A percentile compares a stretch with the other conserved stretches of the same genome.
These are phyloP conservation scores for Yamadazyma paraphyllophila DNA, from an alignment of 805 yeast species.

Conservation along the genomic window DNA sequence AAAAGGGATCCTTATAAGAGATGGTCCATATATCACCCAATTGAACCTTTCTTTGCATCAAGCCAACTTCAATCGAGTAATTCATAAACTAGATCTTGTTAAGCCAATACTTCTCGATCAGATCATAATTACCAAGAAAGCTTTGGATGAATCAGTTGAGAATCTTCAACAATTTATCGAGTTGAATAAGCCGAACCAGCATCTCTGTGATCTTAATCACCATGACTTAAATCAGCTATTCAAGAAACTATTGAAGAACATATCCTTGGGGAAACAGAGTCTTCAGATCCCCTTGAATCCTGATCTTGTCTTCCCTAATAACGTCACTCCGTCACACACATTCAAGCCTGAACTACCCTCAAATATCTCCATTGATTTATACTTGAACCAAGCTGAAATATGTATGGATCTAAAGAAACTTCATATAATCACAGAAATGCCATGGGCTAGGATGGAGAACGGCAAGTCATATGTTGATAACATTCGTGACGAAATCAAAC, in stretches of 20 bases:
- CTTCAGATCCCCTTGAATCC: conserved; percentile 46
- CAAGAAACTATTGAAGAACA: conserved; percentile 23
- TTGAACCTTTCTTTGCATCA: conserved; percentile 45
- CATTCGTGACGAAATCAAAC: conserved; percentile 53
- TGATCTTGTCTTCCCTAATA: conserved; percentile 55
- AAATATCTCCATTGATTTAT: conserved; percentile 53
- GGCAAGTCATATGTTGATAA: conserved; percentile 59
- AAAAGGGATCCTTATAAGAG: conserved; percentile 60
- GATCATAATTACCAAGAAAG: conserved; percentile 44
- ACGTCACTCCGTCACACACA: conserved; percentile 33
- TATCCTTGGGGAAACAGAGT: conserved; percentile 33
- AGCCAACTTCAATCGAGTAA: conserved; percentile 34
- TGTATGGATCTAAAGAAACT: conserved; percentile 58
- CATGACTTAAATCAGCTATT: conserved; percentile 23
- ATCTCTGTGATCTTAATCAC: conserved; percentile 10
- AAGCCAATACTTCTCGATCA: conserved; percentile 42
- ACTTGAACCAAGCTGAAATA: conserved; percentile 60
- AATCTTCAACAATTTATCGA: conserved; percentile 17
- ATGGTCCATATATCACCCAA: conserved; percentile 51
- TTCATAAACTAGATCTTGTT: conserved; percentile 28
- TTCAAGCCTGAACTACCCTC: conserved; percentile 50
- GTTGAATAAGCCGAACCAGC: neutral
- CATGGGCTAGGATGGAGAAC: conserved; percentile 54
- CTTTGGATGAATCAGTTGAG: conserved; percentile 35
- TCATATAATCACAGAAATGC: conserved; percentile 48